Evolutionary conservation across 2,329 filamentous ascomycete genomes (phyloP), one percentile per base, ranked within the genome.

Genomic region (Alternaria consortialis): DNA sequence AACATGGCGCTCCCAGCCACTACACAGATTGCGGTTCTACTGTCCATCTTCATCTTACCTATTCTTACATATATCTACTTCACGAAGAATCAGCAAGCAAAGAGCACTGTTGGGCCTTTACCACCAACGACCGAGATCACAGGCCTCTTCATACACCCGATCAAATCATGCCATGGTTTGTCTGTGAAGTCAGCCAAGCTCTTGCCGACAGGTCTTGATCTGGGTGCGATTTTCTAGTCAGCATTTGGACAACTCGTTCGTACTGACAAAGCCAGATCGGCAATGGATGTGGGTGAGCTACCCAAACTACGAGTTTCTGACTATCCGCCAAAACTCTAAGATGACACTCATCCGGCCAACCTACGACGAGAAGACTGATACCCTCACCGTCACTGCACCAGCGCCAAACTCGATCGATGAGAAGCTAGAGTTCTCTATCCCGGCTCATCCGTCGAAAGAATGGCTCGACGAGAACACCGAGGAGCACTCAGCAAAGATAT

Each of bases 161-260:
- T 90, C 69, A 90, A 90, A 71, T 90, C 87, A 62, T 90, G 88
- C 67, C 86, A 88, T 46, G 88, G 88, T 9, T 81, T 90, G 66
- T 80, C 84, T 40, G 79, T 90, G 9, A 73, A 82, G 15, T 82
- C 80, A 3, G 82, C 85, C 2, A 80, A 78, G 5, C 79, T 90
- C 1, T 80, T 84, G 34, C 82, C 81, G 46, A 84, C 86, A 4
- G 88, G 88, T 0, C 81, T 90, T 11, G 85, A 87, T 44, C 80
- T 90, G 12, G 74, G 74, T 77, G 71, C 27, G 48, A 56, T 23
- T 12, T 11, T 37, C 2, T 12, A 9, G 17, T 23, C 11, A n/a
- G 12, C 15, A 8, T 15, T 7, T 7, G 4, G 2, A 32, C 31
- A 25, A 17, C 0, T 13, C 2, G 4, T 12, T 12, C 1, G 32